phyloP scores from a whole-genome alignment of 2,329 filamentous ascomycete genomes.

The Fusarium proliferatum region DNA sequence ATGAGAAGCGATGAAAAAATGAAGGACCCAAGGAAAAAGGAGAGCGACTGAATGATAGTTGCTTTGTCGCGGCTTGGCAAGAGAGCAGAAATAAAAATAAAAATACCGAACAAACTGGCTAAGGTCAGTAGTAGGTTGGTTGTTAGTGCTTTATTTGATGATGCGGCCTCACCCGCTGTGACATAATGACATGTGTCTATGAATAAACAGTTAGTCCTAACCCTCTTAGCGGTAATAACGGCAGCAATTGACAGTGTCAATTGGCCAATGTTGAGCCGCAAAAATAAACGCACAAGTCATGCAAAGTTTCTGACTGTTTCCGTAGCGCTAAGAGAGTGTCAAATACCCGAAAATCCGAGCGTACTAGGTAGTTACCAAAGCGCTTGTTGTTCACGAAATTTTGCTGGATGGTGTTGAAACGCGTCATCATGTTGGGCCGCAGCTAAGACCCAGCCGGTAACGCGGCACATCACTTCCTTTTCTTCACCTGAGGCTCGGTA shows the following conservation, averaged over 20 bases:
- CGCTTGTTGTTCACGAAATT: slow-evolving; percentile 20
- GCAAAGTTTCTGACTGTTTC: neutral
- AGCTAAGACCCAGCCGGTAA: slow-evolving; percentile 38
- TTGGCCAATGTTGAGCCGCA: slow-evolving; percentile 32
- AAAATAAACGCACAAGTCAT: slow-evolving; percentile 7
- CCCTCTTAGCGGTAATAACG: slow-evolving; percentile 11
- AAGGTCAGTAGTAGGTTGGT: neutral
- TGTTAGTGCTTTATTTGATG: slow-evolving; percentile 31
- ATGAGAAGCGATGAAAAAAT: slow-evolving; percentile 9
- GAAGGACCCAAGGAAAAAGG: slow-evolving; percentile 1
- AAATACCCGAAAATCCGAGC: neutral
- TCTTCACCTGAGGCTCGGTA: slow-evolving; percentile 36
- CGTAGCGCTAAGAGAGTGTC: slow-evolving; percentile 10
- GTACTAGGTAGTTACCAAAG: neutral
- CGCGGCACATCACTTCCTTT: slow-evolving; percentile 30
- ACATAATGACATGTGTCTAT: slow-evolving; percentile 33
- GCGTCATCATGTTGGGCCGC: slow-evolving; percentile 43
- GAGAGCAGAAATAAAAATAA: neutral
- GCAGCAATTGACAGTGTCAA: slow-evolving; percentile 4
- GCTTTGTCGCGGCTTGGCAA: neutral
- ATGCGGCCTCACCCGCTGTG: slow-evolving; percentile 31
- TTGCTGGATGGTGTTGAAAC: slow-evolving; percentile 22
- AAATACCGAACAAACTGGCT: slow-evolving; percentile 9
- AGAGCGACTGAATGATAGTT: neutral
- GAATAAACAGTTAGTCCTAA: neutral